These are phyloP conservation scores for Cryptococcus sp. DNA, from an alignment of 1,284 basidiomycete genomes.

Conservation along the genomic window DNA sequence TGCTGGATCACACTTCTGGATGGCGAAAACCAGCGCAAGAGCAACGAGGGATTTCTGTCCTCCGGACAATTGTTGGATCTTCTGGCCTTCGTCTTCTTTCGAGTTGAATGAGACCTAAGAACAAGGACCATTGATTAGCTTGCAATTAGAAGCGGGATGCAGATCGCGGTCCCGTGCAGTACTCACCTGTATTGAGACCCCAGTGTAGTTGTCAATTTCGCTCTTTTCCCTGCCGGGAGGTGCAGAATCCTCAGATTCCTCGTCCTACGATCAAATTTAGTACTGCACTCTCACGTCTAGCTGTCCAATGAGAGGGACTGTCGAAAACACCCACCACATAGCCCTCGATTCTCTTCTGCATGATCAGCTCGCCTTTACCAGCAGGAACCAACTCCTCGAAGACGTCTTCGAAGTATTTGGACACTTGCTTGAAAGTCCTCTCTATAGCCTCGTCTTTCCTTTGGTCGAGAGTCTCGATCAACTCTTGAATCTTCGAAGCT, in stretches of 20 bases:
- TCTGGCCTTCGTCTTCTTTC: slow-evolving; percentile 90
- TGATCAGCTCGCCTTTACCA: slow-evolving; percentile 85
- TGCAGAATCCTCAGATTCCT: slow-evolving; percentile 45
- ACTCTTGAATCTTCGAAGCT: slow-evolving; percentile 83
- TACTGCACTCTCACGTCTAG: not conserved
- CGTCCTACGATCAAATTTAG: slow-evolving; percentile 39
- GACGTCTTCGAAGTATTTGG: slow-evolving; percentile 93
- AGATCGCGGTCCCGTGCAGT: not conserved
- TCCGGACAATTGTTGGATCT: slow-evolving; percentile 95
- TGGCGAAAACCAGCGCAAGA: slow-evolving; percentile 91
- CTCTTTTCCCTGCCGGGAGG: slow-evolving; percentile 60
- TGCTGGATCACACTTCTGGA: slow-evolving; percentile 98
- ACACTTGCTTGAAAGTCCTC: slow-evolving; percentile 96
- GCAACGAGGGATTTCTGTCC: slow-evolving; percentile 98
- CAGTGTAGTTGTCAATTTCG: slow-evolving; percentile 90
- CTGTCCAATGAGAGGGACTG: not conserved
- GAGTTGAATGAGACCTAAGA: slow-evolving; percentile 93
- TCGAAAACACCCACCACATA: slow-evolving; percentile 56
- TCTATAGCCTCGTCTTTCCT: slow-evolving; percentile 98
- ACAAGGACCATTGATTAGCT: slow-evolving; percentile 3
- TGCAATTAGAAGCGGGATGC: not conserved
- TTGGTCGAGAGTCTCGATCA: slow-evolving; percentile 94
- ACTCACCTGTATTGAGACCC: slow-evolving; percentile 85
- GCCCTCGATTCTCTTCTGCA: slow-evolving; percentile 83
- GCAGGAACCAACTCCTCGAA: slow-evolving; percentile 97